A percentile compares a stretch with the other conserved stretches of the same genome.
phyloP scores from a whole-genome alignment of 1,284 basidiomycete genomes.

The Rhodotorula sp. region DNA sequence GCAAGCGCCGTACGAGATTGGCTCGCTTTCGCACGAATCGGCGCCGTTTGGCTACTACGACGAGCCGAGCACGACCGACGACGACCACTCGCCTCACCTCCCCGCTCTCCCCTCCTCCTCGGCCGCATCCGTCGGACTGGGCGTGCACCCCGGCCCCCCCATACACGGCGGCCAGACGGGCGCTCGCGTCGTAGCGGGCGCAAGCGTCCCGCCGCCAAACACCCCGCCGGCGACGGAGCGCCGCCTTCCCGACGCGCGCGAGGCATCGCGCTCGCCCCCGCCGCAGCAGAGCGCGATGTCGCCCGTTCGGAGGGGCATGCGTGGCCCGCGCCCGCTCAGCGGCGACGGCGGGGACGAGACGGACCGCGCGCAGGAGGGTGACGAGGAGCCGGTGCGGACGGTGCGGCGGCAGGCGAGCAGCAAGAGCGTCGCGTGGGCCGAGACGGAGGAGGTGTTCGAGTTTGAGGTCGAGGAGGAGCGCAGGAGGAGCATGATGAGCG shows the following conservation, averaged over 20 bases:
- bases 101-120: neutral
- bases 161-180: neutral
- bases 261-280: neutral
- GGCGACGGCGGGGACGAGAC: constrained; percentile 21
- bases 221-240: constrained; percentile 9
- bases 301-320: constrained; percentile 25
- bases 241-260: neutral
- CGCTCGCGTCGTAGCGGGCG: constrained; percentile 10
- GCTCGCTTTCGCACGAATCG: constrained; percentile 26
- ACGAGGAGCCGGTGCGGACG: constrained; percentile 11
- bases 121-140: neutral
- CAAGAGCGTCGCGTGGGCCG: constrained; percentile 44
- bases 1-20: constrained; percentile 36
- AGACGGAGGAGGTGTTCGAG: constrained; percentile 43
- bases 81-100: constrained; percentile 8
- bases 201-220: constrained; percentile 16
- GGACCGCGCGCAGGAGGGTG: neutral
- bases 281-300: constrained; percentile 14
- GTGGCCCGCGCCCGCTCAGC: constrained; percentile 24
- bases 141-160: too few species aligned
- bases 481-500: constrained; percentile 33
- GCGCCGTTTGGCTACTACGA: constrained; percentile 23
- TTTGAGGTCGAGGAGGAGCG: constrained; percentile 41
- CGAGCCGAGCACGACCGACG: neutral
- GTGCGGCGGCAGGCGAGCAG: constrained; percentile 35